A percentile compares a stretch with the other conserved stretches of the same genome.
phyloP scores from a whole-genome alignment of 176 grass and related monocot genomes.

The Elaeis guineensis region DNA sequence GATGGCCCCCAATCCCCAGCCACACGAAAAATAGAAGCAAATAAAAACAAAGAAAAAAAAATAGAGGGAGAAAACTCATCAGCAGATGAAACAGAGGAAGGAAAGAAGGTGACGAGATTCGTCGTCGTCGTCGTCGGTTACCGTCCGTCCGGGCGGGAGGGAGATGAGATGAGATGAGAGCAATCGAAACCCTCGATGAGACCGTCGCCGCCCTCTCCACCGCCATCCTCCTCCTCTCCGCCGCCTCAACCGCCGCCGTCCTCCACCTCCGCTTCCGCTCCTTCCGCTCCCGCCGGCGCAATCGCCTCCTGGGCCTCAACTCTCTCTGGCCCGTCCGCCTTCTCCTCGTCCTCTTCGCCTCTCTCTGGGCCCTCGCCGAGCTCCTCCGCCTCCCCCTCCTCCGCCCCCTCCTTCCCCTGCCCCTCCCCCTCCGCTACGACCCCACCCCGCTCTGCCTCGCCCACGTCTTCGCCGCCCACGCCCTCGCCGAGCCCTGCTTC shows the following conservation, averaged over 20 bases:
- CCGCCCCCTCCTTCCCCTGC: background rate
- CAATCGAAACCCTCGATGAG: too few relatives aligned
- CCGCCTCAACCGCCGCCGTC: slow-evolving; percentile 13
- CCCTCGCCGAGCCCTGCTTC: slow-evolving; percentile 32
- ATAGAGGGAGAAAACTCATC: too few relatives aligned
- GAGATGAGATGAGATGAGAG: too few relatives aligned
- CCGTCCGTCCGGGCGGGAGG: too few relatives aligned
- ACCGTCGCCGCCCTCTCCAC: slow-evolving; percentile 3
- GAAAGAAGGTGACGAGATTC: too few relatives aligned
- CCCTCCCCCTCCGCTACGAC: slow-evolving; percentile 19
- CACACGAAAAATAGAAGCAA: too few relatives aligned
- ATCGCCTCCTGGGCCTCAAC: slow-evolving; percentile 25
- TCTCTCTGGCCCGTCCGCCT: slow-evolving; percentile 16
- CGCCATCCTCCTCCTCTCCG: slow-evolving; percentile 13
- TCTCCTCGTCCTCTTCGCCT: slow-evolving; percentile 30
- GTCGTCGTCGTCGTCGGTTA: too few relatives aligned
- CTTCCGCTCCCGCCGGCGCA: slow-evolving; percentile 7
- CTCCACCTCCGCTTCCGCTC: slow-evolving; percentile 18
- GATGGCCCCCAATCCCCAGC: too few relatives aligned
- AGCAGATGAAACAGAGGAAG: too few relatives aligned
- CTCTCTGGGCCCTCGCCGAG: slow-evolving; percentile 17
- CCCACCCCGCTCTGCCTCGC: slow-evolving; percentile 16
- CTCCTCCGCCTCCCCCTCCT: slow-evolving; percentile 19
- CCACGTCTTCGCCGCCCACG: slow-evolving; percentile 30
- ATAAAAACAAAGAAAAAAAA: too few relatives aligned